A percentile compares a stretch with the other conserved stretches of the same genome.
Evolutionary conservation across 2,329 filamentous ascomycete species (phyloP).

Genomic region (Shiraia sp.): DNA sequence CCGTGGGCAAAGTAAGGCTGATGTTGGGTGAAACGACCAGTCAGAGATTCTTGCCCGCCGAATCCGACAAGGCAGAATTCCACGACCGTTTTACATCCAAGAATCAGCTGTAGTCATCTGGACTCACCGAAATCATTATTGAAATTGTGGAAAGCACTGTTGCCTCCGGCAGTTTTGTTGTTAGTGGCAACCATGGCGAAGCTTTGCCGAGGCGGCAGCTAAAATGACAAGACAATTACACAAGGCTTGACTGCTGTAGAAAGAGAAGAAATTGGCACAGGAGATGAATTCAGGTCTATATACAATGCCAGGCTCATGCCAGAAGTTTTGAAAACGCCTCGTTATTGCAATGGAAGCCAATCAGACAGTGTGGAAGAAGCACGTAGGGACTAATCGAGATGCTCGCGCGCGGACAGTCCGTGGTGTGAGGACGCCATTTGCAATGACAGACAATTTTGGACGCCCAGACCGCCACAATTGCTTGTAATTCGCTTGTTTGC

Average conservation of each 20-base stretch:
- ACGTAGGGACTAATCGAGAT: constrained; percentile 4
- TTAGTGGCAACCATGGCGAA: constrained; percentile 15
- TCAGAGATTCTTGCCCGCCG: too few species aligned
- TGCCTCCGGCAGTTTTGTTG: constrained; percentile 27
- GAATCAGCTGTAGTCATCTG: too few species aligned
- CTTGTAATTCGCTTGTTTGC: constrained; percentile 3
- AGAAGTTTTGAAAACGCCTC: background rate
- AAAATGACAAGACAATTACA: constrained; percentile 7
- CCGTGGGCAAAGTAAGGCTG: background rate
- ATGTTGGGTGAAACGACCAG: too few species aligned
- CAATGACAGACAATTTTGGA: constrained; percentile 1
- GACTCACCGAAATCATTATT: constrained; percentile 12
- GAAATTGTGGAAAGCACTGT: constrained; percentile 32
- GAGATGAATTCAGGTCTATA: constrained; percentile 2
- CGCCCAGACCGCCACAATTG: constrained; percentile 14
- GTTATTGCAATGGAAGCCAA: background rate
- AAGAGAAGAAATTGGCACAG: constrained; percentile 1
- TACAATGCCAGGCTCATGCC: background rate
- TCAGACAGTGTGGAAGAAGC: background rate
- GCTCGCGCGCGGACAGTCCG: constrained; percentile 1
- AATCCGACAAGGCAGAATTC: too few species aligned
- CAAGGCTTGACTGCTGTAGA: constrained; percentile 10
- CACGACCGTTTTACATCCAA: too few species aligned
- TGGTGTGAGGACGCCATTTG: background rate
- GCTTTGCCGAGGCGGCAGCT: constrained; percentile 10